Evolutionary conservation across 495 filamentous ascomycete species (phyloP), one percentile per base, ranked within the genome.

Genomic region (Lichina pygmaea): DNA sequence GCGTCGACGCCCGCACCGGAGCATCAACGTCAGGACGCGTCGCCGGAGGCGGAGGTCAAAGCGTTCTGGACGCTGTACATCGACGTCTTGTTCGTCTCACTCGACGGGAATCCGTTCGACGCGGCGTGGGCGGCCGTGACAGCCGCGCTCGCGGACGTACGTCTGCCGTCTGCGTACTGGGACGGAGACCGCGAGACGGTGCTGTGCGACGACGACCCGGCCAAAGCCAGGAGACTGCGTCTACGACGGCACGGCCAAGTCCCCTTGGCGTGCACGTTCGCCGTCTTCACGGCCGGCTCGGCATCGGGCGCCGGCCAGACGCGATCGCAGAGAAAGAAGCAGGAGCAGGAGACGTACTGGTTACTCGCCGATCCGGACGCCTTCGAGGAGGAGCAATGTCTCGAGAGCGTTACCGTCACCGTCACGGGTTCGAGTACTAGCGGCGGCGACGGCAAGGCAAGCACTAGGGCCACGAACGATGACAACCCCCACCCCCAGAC

Each of bases 41-140:
- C 55, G 7, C 55, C 49, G 40, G 47, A 56, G 41, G 58, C 54
- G 30, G 68, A 78, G 53, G 62, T 83, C 33, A 83, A 81, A 57
- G 86, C 75, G 6, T 95, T 83, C 56, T 97, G 86, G 86, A 74
- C 77, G 8, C 72, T 97, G 3, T 93, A 93, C 53, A 84, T 97
- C 49, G 84, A 93, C 58, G 59, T 92, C 24, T 68, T 93, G 55
- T 81, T 91, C 56, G 75, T 94, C 45, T 86, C 82, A 0, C 70
- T 92, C 11, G 86, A 91, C 44, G 86, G 86, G 0, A 91, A 86
- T 54, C 70, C 81, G 11, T 84, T 95, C 52, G 86, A 95, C 50
- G 78, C 77, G 3, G 81, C 81, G 0, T 95, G 86, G 86, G 68
- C 74, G 0, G 74, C 83, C 10, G 67, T 93, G 6, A 50, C 93